Evolutionary conservation across 805 yeast genomes (phyloP).

Genomic region (Teunomyces barrocoloradensis): DNA sequence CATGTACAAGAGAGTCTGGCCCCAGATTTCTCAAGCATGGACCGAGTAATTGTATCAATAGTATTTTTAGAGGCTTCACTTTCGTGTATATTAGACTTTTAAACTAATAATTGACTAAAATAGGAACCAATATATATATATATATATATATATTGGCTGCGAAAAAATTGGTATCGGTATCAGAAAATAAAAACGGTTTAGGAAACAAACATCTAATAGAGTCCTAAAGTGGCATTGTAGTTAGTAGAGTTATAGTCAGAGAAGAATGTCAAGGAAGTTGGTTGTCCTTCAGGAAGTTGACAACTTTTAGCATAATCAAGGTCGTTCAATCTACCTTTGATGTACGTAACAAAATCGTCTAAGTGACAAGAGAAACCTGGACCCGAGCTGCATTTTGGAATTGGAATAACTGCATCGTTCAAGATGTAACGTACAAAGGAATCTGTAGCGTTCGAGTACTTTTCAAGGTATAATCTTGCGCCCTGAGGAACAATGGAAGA

Average conservation of each 20-base stretch:
- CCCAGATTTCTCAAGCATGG: constrained; percentile 46
- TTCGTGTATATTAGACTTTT: constrained; percentile 8
- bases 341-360: constrained; percentile 29
- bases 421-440: constrained; percentile 37
- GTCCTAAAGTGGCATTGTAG: constrained; percentile 18
- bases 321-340: constrained; percentile 26
- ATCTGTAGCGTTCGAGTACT: constrained; percentile 26
- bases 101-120: neutral
- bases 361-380: constrained; percentile 45
- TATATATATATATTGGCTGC: neutral
- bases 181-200: no score
- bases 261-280: constrained; percentile 33
- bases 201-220: constrained; percentile 21
- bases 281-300: constrained; percentile 17
- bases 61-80: neutral
- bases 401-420: constrained; percentile 41
- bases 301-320: constrained; percentile 28
- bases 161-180: neutral
- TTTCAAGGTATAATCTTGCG: constrained; percentile 38
- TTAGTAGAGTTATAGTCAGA: constrained; percentile 35
- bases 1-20: constrained; percentile 92
- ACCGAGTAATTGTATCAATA: constrained; percentile 15
- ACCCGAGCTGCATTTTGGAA: constrained; percentile 32
- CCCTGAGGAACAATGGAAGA: constrained; percentile 40
- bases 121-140: neutral